Conservation (phyloP, 768 basidiomycete species). For the Tulasnella sp. region DNA sequence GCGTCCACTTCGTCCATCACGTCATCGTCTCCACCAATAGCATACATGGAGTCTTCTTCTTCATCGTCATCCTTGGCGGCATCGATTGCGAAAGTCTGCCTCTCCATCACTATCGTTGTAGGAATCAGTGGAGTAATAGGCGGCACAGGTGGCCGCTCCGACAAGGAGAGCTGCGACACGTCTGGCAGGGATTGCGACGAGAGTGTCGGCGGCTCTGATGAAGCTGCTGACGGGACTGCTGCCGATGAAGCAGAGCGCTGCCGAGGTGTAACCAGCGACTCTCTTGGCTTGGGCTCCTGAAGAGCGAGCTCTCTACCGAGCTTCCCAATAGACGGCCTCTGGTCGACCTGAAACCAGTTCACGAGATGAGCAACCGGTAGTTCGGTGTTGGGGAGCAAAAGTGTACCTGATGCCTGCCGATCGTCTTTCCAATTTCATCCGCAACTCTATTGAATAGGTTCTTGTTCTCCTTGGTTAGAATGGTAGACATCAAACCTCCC, state of each 20-base stretch:
- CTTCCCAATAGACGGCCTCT: conserved; percentile 81
- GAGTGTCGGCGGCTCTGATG: conserved; percentile 31
- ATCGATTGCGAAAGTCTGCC: conserved; percentile 96
- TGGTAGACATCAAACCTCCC: conserved; percentile 83
- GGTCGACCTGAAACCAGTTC: conserved; percentile 48
- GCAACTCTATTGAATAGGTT: conserved; percentile 90
- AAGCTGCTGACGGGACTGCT: conserved; percentile 25
- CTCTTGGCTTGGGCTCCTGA: conserved; percentile 84
- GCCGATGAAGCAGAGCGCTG: conserved; percentile 37
- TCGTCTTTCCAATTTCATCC: conserved; percentile 90
- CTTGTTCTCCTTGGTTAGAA: conserved; percentile 88
- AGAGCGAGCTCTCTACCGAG: conserved; percentile 55
- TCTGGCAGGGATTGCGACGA: conserved; percentile 35
- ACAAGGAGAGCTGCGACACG: conserved; percentile 44
- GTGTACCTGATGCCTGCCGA: conserved; percentile 83
- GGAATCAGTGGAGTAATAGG: conserved; percentile 44
- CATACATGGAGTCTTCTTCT: conserved; percentile 54
- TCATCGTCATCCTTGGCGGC: conserved; percentile 83
- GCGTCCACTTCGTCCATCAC: conserved; percentile 95
- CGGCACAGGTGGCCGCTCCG: conserved; percentile 52
- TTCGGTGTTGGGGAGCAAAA: conserved; percentile 22
- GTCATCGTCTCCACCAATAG: conserved; percentile 55
- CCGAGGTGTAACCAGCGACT: conserved; percentile 67
- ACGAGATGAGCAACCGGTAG: neutral
- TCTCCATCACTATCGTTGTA: conserved; percentile 69